Evolutionary conservation across 805 yeast genomes (phyloP).

Genomic region (Suhomyces xylopsoci): DNA sequence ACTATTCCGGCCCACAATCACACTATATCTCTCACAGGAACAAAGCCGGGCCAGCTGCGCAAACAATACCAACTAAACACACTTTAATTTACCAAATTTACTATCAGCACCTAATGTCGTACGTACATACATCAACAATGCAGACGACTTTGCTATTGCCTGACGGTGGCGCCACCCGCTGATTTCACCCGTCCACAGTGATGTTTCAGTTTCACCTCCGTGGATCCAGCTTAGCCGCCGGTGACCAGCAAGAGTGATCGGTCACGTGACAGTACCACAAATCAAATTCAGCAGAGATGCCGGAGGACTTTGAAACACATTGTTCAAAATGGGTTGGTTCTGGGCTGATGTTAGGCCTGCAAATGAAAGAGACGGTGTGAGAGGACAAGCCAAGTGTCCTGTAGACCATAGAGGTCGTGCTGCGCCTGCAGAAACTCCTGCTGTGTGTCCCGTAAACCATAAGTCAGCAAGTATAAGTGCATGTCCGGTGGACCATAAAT

Average conservation of each 20-base stretch:
- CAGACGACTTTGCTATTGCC: not conserved
- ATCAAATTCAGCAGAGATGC: not conserved
- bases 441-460: conserved; percentile 40
- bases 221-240: not conserved
- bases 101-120: not conserved
- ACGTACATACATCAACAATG: not conserved
- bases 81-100: not conserved
- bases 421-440: conserved; percentile 1
- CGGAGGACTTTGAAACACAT: not conserved
- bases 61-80: not conserved
- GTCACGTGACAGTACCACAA: not conserved
- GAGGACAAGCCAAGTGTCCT: conserved; percentile 29
- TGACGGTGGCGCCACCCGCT: not conserved
- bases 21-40: not conserved
- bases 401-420: conserved; percentile 29
- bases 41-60: not conserved
- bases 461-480: conserved; percentile 18
- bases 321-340: conserved; percentile 75
- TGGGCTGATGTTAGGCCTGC: conserved; percentile 55
- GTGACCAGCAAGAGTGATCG: not conserved
- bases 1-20: not conserved
- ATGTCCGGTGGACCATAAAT: conserved; percentile 31
- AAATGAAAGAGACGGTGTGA: conserved; percentile 3
- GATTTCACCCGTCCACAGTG: not conserved
- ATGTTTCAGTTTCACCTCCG: not conserved